Evolutionary conservation across 139 green algal species (phyloP), one percentile per base, ranked within the genome.

Genomic region (Chlorella sp.): DNA sequence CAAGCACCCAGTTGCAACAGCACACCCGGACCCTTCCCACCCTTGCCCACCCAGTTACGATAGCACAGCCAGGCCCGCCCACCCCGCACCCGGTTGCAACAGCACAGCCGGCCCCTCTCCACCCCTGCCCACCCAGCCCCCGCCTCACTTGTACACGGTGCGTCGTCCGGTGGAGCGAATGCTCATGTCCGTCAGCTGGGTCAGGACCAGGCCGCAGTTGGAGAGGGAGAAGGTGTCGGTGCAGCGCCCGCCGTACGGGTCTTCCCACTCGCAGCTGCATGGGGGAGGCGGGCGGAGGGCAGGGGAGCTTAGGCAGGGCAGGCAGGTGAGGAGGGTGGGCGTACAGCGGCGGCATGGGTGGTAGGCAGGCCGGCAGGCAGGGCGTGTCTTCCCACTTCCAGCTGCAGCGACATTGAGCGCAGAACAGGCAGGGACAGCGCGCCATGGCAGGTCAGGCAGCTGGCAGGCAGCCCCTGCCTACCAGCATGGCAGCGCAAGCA

Each of bases 201-300:
- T 74, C 43, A 90, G 67, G n/a, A 30, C 62, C 19, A 44, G 34
- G 30, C 87, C 87, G 60, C 68, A n/a, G 32, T 67, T 19, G 20
- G 48, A 69, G 41, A 90, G 81, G 73, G 64, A 28, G 75, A 90
- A 90, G 30, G 65, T 88, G 65, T 90, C 87, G 7, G 38, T 72
- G 64, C 87, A 84, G 32, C n/a, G 17, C 46, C 87, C 87, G 22
- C 65, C 83, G 34, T 70, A 85, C 3, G 87, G 76, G 16, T 87
- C 83, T 16, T 77, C 68, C 81, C 81, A 88, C n/a, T 24, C 58
- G 65, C 32, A 67, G 28, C 64, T 76, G 79, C 79, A 54, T 3
- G 19, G 41, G 11, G 24, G 7, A 11, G 32, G 6, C 4, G 64
- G 20, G 64, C 6, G 16, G 64, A 3, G 6, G 7, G 32, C 20